Evolutionary conservation across 345 rosid species (phyloP).

Genomic region (Aquilaria yunnanensis): DNA sequence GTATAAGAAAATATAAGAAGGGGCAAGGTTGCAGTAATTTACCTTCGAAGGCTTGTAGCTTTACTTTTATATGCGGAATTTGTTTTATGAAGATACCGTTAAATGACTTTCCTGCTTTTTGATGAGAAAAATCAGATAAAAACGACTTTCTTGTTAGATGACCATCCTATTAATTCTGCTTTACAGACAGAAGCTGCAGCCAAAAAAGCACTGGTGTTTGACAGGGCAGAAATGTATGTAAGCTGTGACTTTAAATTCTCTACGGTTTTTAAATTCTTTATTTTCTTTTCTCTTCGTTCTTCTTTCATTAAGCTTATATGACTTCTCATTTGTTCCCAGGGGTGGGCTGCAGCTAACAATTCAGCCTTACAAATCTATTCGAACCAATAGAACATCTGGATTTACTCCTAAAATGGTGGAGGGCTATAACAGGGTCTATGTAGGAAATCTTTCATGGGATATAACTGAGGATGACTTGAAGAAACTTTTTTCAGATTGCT

Average conservation of each 20-base stretch:
- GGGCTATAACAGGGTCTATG: slow-evolving; percentile 82
- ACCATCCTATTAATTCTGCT: neutral
- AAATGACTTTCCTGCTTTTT: too few species aligned
- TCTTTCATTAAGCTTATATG: slow-evolving; percentile 9
- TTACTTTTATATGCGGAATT: too few species aligned
- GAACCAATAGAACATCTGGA: slow-evolving; percentile 30
- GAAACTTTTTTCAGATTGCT: slow-evolving; percentile 69
- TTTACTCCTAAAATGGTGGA: slow-evolving; percentile 60
- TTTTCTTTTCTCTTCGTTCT: slow-evolving; percentile 1
- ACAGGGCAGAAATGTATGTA: slow-evolving; percentile 81
- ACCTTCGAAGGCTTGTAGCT: too few species aligned
- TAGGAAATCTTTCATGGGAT: slow-evolving; percentile 90
- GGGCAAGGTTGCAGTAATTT: too few species aligned
- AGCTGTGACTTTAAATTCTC: neutral
- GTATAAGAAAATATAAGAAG: too few species aligned
- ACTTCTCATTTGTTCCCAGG: slow-evolving; percentile 38
- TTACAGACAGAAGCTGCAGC: slow-evolving; percentile 74
- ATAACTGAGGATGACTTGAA: slow-evolving; percentile 66
- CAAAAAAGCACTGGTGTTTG: slow-evolving; percentile 67
- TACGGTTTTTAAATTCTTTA: neutral
- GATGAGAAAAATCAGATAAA: too few species aligned
- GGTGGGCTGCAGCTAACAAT: slow-evolving; percentile 80
- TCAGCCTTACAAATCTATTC: slow-evolving; percentile 58
- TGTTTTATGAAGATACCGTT: too few species aligned
- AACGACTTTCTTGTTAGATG: neutral